Evolutionary conservation across 2,329 filamentous ascomycete species (phyloP).

Genomic region (Diaporthe sp.): DNA sequence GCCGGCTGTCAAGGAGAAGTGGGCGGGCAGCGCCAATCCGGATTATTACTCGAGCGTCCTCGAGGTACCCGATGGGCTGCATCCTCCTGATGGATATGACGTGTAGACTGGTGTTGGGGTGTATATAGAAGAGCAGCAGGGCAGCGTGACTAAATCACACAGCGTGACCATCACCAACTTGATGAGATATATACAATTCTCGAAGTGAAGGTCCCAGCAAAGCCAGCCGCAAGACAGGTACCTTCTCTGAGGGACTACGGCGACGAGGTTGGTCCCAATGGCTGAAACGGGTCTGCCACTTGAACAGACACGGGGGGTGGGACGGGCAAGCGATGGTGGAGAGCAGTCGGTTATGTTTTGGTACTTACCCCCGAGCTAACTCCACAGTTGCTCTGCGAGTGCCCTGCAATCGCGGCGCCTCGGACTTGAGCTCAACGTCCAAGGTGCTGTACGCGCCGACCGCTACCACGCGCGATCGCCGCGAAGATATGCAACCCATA

Average conservation of each 20-base stretch:
- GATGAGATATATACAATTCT: neutral
- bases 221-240: neutral
- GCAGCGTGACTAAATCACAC: neutral
- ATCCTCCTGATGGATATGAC: conserved; percentile 46
- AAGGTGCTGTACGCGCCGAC: neutral
- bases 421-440: neutral
- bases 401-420: neutral
- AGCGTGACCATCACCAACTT: neutral
- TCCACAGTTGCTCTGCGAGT: too few species aligned
- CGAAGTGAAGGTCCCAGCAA: too few species aligned
- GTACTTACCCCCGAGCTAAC: neutral
- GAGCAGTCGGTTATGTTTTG: neutral
- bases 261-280: neutral
- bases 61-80: conserved; percentile 48
- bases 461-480: neutral
- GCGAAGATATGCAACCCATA: neutral
- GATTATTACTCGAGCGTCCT: conserved; percentile 48
- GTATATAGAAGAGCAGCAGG: neutral
- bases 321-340: too few species aligned
- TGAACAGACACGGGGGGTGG: too few species aligned
- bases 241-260: too few species aligned
- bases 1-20: conserved; percentile 44
- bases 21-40: conserved; percentile 45
- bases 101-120: neutral
- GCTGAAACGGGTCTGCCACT: neutral